Conservation (phyloP, 352 stramenopile genomes). For the Hyaloperonospora brassicae region DNA sequence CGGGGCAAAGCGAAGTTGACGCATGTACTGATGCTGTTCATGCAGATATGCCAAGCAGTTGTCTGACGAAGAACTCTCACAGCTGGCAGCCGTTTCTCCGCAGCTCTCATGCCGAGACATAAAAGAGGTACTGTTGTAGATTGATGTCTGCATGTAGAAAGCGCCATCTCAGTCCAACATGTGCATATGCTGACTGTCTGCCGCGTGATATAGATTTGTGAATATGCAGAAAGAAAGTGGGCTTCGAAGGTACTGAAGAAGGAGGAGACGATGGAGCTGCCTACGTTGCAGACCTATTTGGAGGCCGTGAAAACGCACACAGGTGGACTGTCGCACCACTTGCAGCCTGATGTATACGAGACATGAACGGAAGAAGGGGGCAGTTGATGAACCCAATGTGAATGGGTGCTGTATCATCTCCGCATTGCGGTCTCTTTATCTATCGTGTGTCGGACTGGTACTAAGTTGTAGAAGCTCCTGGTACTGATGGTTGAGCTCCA, state of each 20-base stretch:
- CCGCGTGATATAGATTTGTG: slow-evolving; percentile 61
- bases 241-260: slow-evolving; percentile 86
- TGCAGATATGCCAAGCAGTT: slow-evolving; percentile 88
- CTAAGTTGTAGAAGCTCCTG: slow-evolving; percentile 25
- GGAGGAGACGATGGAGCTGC: slow-evolving; percentile 64
- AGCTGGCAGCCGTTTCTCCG: slow-evolving; percentile 68
- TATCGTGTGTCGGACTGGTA: slow-evolving; percentile 6
- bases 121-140: slow-evolving; percentile 70
- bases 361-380: slow-evolving; percentile 20
- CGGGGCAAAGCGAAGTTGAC: slow-evolving; percentile 1
- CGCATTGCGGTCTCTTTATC: background rate
- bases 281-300: slow-evolving; percentile 59
- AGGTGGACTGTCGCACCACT: slow-evolving; percentile 34
- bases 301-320: slow-evolving; percentile 68
- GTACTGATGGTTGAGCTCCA: slow-evolving; percentile 37
- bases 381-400: no score
- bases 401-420: background rate
- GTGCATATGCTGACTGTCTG: background rate
- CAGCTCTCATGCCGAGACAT: slow-evolving; percentile 91
- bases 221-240: slow-evolving; percentile 90
- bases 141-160: background rate
- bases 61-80: slow-evolving; percentile 48
- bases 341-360: slow-evolving; percentile 45
- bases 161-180: background rate
- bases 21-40: background rate